phyloP scores from a whole-genome alignment of 208 protist genomes.

The Trypanosoma melophagium region DNA sequence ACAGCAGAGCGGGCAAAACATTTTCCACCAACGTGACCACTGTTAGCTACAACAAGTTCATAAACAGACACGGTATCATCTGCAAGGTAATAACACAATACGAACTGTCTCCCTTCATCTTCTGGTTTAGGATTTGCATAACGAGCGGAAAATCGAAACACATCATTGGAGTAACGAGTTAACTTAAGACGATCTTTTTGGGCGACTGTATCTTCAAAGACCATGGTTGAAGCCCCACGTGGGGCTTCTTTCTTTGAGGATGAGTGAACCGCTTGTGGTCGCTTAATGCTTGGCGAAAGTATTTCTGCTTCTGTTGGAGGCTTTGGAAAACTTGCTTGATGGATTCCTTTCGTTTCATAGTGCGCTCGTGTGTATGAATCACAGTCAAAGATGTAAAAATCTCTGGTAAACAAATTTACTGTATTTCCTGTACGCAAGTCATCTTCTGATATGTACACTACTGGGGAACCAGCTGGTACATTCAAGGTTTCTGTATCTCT shows the following conservation, averaged over 20 bases:
- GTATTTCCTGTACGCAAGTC: constrained; percentile 86
- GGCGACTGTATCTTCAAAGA: constrained; percentile 50
- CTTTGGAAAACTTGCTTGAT: constrained; percentile 30
- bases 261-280: constrained; percentile 23
- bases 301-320: constrained; percentile 48
- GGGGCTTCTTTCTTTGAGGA: constrained; percentile 2
- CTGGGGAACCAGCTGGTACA: constrained; percentile 35
- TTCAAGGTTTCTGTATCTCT: constrained; percentile 72
- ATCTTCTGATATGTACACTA: constrained; percentile 54
- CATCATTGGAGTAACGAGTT: constrained; percentile 82
- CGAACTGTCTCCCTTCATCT: constrained; percentile 80
- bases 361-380: constrained; percentile 91
- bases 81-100: constrained; percentile 93
- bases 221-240: constrained; percentile 65
- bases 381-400: constrained; percentile 93
- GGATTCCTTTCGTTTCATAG: constrained; percentile 58
- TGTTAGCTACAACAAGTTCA: constrained; percentile 90
- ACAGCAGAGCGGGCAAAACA: constrained; percentile 84
- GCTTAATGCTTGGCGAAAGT: constrained; percentile 1
- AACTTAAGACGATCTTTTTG: constrained; percentile 84
- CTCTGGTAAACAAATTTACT: constrained; percentile 78
- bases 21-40: constrained; percentile 92
- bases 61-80: constrained; percentile 95
- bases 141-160: constrained; percentile 88
- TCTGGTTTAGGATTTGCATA: constrained; percentile 44